phyloP scores from a whole-genome alignment of 306 rosid genomes.

The Quercus rubra region DNA sequence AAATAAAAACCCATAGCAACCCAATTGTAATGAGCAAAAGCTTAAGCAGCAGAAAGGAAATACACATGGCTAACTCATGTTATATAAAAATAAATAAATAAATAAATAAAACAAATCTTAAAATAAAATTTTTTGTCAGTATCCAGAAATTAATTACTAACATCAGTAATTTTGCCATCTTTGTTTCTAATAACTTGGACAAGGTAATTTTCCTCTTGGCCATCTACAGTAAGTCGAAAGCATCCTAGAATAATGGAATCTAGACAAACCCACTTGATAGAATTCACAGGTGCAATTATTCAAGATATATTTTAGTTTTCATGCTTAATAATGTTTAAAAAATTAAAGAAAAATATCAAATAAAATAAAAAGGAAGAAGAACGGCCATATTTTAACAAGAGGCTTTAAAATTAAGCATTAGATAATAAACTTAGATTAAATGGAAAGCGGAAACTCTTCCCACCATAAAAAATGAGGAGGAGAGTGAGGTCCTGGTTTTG shows the following conservation, averaged over 20 bases:
- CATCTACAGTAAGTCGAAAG: constrained; percentile 64
- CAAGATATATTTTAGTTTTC: constrained; percentile 31
- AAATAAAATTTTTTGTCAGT: neutral
- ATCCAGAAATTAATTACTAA: constrained; percentile 33
- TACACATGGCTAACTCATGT: constrained; percentile 6
- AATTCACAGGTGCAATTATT: constrained; percentile 67
- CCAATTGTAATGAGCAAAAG: neutral
- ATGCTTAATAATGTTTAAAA: constrained; percentile 3
- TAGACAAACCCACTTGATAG: constrained; percentile 75
- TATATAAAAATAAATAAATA: neutral
- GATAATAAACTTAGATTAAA: neutral
- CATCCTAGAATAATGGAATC: constrained; percentile 84
- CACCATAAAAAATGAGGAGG: neutral
- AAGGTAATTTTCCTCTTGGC: constrained; percentile 68
- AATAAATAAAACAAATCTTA: neutral
- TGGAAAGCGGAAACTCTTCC: neutral
- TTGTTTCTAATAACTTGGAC: constrained; percentile 67
- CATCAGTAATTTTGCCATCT: constrained; percentile 69
- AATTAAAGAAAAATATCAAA: neutral
- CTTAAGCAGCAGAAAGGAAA: neutral
- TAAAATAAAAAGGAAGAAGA: neutral
- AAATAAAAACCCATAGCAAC: neutral
- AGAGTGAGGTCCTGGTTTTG: neutral
- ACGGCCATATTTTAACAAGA: neutral
- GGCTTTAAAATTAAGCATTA: neutral